These are phyloP conservation scores for Raffaelea deltoideospora DNA, from an alignment of 2,329 filamentous ascomycete genomes.

Conservation along the genomic window DNA sequence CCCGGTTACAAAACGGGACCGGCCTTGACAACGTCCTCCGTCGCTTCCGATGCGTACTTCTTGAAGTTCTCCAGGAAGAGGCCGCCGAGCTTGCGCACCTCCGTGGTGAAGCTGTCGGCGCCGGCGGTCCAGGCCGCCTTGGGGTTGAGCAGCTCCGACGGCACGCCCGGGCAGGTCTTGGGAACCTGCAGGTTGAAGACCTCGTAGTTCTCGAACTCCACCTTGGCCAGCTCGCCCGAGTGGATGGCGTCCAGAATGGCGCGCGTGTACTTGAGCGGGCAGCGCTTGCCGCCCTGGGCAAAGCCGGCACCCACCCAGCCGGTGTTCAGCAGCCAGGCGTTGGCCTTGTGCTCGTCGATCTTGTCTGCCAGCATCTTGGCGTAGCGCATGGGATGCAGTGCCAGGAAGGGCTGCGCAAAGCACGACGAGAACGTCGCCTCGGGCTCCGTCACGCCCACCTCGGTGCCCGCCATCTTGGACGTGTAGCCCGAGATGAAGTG, in stretches of 20 bases:
- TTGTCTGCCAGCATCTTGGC: slow-evolving; percentile 97
- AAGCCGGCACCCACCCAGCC: slow-evolving; percentile 91
- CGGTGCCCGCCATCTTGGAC: slow-evolving; percentile 98
- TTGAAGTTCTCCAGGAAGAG: slow-evolving; percentile 97
- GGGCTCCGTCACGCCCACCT: slow-evolving; percentile 91
- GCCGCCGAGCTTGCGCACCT: slow-evolving; percentile 78
- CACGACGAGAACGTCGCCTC: slow-evolving; percentile 98
- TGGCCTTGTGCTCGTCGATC: slow-evolving; percentile 87
- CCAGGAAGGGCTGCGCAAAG: slow-evolving; percentile 98
- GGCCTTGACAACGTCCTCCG: slow-evolving; percentile 59
- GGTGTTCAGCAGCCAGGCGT: slow-evolving; percentile 97
- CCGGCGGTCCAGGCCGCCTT: slow-evolving; percentile 81
- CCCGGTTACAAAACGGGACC: slow-evolving; percentile 29
- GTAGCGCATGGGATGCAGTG: slow-evolving; percentile 97
- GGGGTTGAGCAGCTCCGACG: slow-evolving; percentile 86
- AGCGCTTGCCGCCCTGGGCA: slow-evolving; percentile 85
- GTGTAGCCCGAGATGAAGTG: slow-evolving; percentile 99
- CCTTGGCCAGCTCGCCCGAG: slow-evolving; percentile 85
- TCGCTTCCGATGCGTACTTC: slow-evolving; percentile 81
- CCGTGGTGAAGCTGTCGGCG: slow-evolving; percentile 63
- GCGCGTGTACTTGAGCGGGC: slow-evolving; percentile 96
- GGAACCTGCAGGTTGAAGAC: slow-evolving; percentile 97
- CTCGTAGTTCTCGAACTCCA: slow-evolving; percentile 87
- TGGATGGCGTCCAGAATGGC: slow-evolving; percentile 98
- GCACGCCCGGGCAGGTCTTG: slow-evolving; percentile 77